A percentile compares a stretch with the other conserved stretches of the same genome.
Evolutionary conservation across 192 early-diverging fungal genomes (phyloP).

Genomic region (Helicostylum pulchrum): DNA sequence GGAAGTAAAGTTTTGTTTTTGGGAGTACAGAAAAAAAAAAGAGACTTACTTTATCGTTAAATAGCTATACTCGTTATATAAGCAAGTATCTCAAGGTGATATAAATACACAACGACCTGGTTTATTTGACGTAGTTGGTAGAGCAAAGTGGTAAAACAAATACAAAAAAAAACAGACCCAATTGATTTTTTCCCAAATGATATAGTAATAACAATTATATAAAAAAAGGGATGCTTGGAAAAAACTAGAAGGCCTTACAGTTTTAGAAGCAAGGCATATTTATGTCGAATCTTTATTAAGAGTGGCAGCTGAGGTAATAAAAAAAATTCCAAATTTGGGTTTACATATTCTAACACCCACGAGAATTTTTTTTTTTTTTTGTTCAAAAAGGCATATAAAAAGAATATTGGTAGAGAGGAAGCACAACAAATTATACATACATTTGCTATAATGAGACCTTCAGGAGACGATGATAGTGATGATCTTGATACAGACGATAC

Average conservation of each 20-base stretch:
- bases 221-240: constrained; percentile 43
- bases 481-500: constrained; percentile 7
- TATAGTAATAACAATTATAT: too few relatives aligned
- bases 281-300: constrained; percentile 34
- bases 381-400: constrained; percentile 27
- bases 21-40: background rate
- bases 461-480: constrained; percentile 19
- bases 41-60: background rate
- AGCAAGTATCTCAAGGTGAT: constrained; percentile 44
- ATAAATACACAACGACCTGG: constrained; percentile 40
- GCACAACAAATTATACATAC: constrained; percentile 32
- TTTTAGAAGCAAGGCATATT: constrained; percentile 37
- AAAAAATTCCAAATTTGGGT: background rate
- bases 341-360: background rate
- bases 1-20: constrained; percentile 7
- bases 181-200: background rate
- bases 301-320: constrained; percentile 27
- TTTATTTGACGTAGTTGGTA: constrained; percentile 45
- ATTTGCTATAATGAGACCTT: constrained; percentile 26
- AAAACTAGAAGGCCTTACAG: constrained; percentile 38
- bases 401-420: constrained; percentile 16
- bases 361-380: background rate
- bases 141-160: constrained; percentile 41
- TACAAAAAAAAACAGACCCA: background rate
- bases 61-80: constrained; percentile 49